Conservation (phyloP, 2,329 filamentous ascomycete genomes). For the Aotearoamyces nothofagi region DNA sequence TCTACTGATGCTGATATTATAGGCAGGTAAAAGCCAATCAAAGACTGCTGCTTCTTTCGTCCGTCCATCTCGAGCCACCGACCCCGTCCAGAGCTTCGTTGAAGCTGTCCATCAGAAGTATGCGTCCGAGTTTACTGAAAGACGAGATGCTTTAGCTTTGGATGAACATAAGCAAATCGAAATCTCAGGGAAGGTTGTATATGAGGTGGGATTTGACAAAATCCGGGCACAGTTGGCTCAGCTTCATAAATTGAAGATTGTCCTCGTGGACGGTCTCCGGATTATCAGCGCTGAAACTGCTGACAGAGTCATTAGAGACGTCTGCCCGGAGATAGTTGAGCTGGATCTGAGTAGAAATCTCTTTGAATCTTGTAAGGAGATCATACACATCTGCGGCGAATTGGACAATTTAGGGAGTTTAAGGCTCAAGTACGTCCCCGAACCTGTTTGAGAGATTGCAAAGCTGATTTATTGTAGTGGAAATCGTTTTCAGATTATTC, state of each 20-base stretch:
- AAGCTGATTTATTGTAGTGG: slow-evolving; percentile 33
- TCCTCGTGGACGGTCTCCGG: slow-evolving; percentile 66
- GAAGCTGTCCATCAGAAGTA: slow-evolving; percentile 77
- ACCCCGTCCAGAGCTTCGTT: slow-evolving; percentile 58
- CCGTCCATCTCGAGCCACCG: slow-evolving; percentile 56
- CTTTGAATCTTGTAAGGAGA: slow-evolving; percentile 49
- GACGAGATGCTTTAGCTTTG: slow-evolving; percentile 12
- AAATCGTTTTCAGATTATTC: slow-evolving; percentile 46
- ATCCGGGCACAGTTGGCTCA: slow-evolving; percentile 66
- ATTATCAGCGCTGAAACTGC: slow-evolving; percentile 29
- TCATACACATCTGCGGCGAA: slow-evolving; percentile 56
- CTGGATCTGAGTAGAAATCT: slow-evolving; percentile 78
- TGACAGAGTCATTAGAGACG: slow-evolving; percentile 27
- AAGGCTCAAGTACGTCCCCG: slow-evolving; percentile 48
- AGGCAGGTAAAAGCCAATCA: slow-evolving; percentile 45
- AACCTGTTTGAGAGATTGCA: neutral
- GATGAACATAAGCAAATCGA: slow-evolving; percentile 37
- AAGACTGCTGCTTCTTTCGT: slow-evolving; percentile 75
- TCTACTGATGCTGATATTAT: slow-evolving; percentile 5
- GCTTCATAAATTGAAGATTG: slow-evolving; percentile 62
- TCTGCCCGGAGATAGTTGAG: slow-evolving; percentile 56
- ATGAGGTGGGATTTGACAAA: slow-evolving; percentile 94
- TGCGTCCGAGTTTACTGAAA: slow-evolving; percentile 36
- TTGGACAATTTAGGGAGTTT: slow-evolving; percentile 51
- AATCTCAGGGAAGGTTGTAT: slow-evolving; percentile 69